Base-by-base conservation (phyloP, 495 filamentous ascomycete genomes). In the Talaromyces nanjingensis region DNA sequence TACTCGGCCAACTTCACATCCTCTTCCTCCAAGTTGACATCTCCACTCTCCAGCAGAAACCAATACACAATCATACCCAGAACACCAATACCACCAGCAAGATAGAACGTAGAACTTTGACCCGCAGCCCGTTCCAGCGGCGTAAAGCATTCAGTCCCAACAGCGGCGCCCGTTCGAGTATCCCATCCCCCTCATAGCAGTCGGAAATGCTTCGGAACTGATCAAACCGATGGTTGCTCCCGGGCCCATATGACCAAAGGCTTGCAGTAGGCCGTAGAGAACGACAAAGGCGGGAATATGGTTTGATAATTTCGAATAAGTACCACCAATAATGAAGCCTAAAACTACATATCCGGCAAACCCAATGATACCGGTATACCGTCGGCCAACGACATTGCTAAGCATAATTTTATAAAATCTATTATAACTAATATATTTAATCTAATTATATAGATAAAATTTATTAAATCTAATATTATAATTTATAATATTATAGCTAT, bases 221-320 rank as follows among this genome's bases (percentile, higher is more conserved):
- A 75, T 74, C 5, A 77, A 49, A 0, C 73, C 73, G 56, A 77
- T 75, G 0, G 72, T 75, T 2, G 72, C 71, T 0, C 73, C 75
- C 1, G 75, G 75, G 0, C 75, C 75, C 69, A 77, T 67, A n/a
- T 77, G 72, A 0, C 75, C 75, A 22, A 72, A 74, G 2, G 70
- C 72, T 58, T 75, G 73, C 20, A 75, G 59, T 4, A 77, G 62
- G 7, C 73, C 73, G 54, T 77, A 77, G 8, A 77, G 63, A 0
- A 77, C 75, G 14, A 77, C 72, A 62, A 77, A 77, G 0, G 72
- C 71, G 0, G 72, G 67, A 62, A 77, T 71, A 49, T 73, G 64
- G 20, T 67, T n/a, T 0, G 75, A 74, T 2, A 77, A 58, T 18
- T 64, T 67, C 6, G 59, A 29, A 61, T 74, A 77, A 0, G 68